Base-by-base conservation (phyloP, 2,329 filamentous ascomycete genomes). In the Botryotinia narcissicola region DNA sequence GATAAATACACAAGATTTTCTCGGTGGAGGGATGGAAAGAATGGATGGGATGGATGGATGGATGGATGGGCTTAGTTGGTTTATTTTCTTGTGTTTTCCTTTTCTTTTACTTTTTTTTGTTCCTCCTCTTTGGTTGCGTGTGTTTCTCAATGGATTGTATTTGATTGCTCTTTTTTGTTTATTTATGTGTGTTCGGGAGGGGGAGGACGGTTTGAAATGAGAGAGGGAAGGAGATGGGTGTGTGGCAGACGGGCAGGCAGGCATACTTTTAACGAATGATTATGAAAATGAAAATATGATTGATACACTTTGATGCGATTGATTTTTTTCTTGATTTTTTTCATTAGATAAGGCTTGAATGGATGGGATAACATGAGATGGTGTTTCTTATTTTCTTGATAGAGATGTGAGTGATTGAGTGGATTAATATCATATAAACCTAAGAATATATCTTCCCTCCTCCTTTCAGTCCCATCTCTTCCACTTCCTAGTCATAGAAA, bases 181-280 rank as follows among this genome's bases (percentile, higher is more conserved):
- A 37, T 20, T 44, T 32, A 20, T 57, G 35, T 68, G 35, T 68
- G 66, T 29, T 20, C 6, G 46, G 35, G 20, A n/a, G 22, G 44
- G 22, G 18, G 7, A 10, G 66, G 25, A 40, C n/a, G 46, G 25
- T 51, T 37, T 48, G 63, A 48, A 51, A 20, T 67, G 46, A 29
- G 14, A 29, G 35, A 37, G 29, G n/a, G 37, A 20, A n/a, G 25
- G 25, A 5, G 60, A 42, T 20, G 37, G 12, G 14, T 20, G 9
- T 25, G n/a, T 20, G 61, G 60, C 18, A 46, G 20, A 8, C 22
- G n/a, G 32, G 46, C 44, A 46, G 20, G 14, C 22, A 37, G 32
- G 46, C 32, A 54, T 40, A 51, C 7, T 40, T 66, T 51, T 51
- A 66, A 66, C 63, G 44, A 66, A 66, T 66, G 44, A 66, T 37